Evolutionary conservation across 164 flowering plant species (phyloP), one percentile per base, ranked within the genome.

Genomic region (Aristolochia contorta): DNA sequence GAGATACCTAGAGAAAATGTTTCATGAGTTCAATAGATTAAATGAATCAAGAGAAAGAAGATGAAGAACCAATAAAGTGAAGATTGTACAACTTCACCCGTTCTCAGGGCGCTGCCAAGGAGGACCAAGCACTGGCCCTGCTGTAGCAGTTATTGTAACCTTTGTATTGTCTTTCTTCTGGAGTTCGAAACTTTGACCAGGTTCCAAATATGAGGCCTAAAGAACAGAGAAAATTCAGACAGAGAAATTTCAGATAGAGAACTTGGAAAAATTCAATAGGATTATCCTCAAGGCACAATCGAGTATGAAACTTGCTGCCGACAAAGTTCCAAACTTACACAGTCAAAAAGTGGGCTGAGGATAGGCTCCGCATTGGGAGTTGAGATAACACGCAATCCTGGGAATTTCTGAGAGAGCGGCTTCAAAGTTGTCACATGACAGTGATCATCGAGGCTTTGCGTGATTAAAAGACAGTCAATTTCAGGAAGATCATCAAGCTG

Each of bases 21-120:
- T n/a, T 37, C 60, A 68, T 22, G n/a, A 54, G 15, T 37, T 22
- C 0, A 45, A 21, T 25, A 33, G 57, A 25, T 50, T 33, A 37
- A 6, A 60, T 21, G 46, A 30, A 4, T 24, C 14, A 50, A 12
- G 41, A 37, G 9, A 12, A 27, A 15, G 16, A 32, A 19, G 41
- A 7, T 33, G 24, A 41, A 37, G 24, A 52, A 20, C 15, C 3
- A 52, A 21, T 2, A 52, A 52, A 19, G 14, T 10, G 12, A 6
- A 37, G 10, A 37, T 10, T 6, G 12, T 3, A 37, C 12, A 37
- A 37, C 43, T 37, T 59, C 76, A 89, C 96, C 97, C 96, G 65
- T 93, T 93, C 71, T 90, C 97, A 47, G 97, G 97, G 1, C 87
- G 86, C 71, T 90, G 97, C 99, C 99, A 93, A 47, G 97, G 98